phyloP scores from a whole-genome alignment of 768 basidiomycete species.

The Podaxis mareebaensis region DNA sequence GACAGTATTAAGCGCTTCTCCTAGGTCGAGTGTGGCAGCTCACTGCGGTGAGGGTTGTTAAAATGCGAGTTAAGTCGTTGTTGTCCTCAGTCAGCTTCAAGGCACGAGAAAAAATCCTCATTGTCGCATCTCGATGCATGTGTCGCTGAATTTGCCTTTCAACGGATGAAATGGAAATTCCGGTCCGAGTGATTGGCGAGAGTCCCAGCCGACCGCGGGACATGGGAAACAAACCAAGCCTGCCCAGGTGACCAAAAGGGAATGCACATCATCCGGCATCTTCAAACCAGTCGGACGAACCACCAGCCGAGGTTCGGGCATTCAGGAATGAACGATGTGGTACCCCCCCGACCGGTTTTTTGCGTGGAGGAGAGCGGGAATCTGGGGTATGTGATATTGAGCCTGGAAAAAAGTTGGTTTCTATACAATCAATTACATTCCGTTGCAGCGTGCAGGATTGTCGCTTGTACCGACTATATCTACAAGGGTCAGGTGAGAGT shows the following conservation, averaged over 20 bases:
- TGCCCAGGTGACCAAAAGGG: neutral
- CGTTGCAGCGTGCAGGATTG: neutral
- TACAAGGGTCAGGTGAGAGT: neutral
- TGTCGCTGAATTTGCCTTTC: neutral
- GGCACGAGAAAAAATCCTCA: neutral
- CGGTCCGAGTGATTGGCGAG: slow-evolving; percentile 4
- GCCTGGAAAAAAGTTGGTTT: neutral
- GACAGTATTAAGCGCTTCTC: neutral
- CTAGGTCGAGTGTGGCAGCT: neutral
- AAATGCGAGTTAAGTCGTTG: neutral
- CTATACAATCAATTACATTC: neutral
- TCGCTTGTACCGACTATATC: neutral
- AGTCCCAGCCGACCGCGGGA: neutral
- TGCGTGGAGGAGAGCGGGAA: neutral
- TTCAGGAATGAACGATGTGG: neutral
- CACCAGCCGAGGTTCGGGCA: neutral
- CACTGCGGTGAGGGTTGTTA: neutral
- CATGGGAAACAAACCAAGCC: neutral
- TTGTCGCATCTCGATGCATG: neutral
- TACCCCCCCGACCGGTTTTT: neutral
- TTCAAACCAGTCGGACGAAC: slow-evolving; percentile 12
- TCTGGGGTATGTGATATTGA: neutral
- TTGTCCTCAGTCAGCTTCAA: neutral
- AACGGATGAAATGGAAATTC: neutral
- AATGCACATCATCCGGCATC: slow-evolving; percentile 6